These are phyloP conservation scores for Neurospora sp. DNA, from an alignment of 495 filamentous ascomycete species.

Conservation along the genomic window DNA sequence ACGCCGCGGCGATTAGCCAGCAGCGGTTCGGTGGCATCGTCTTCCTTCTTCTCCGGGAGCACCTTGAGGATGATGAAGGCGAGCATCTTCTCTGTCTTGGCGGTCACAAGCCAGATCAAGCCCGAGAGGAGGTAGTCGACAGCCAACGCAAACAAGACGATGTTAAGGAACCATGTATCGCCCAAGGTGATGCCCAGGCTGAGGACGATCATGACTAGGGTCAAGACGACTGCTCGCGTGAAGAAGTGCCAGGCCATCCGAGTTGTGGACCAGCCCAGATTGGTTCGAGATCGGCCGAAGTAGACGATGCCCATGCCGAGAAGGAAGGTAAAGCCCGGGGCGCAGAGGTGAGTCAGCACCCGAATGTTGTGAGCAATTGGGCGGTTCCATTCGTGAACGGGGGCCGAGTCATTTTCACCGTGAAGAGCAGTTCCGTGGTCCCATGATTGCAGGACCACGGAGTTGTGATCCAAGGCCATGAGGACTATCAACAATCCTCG, in stretches of 20 bases:
- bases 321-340: slow-evolving; percentile 27
- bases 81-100: slow-evolving; percentile 13
- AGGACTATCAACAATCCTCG: slow-evolving; percentile 23
- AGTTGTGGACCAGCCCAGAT: slow-evolving; percentile 15
- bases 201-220: slow-evolving; percentile 7
- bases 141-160: slow-evolving; percentile 22
- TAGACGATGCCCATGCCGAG: slow-evolving; percentile 29
- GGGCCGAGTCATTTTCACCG: slow-evolving; percentile 15
- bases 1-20: neutral
- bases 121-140: slow-evolving; percentile 26
- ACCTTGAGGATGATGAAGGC: slow-evolving; percentile 11
- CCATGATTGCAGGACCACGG: slow-evolving; percentile 19
- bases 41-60: slow-evolving; percentile 7
- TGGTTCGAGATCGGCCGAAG: slow-evolving; percentile 21
- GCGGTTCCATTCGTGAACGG: slow-evolving; percentile 19
- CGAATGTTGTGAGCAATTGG: slow-evolving; percentile 18
- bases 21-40: slow-evolving; percentile 15
- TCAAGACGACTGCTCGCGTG: slow-evolving; percentile 17
- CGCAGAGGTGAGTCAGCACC: slow-evolving; percentile 24
- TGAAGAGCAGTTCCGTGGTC: slow-evolving; percentile 19
- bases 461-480: slow-evolving; percentile 26
- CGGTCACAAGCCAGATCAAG: slow-evolving; percentile 17
- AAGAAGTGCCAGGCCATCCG: slow-evolving; percentile 21
- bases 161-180: slow-evolving; percentile 22
- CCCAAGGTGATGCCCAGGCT: slow-evolving; percentile 12